These are phyloP conservation scores for Citrus maxima DNA, from an alignment of 345 rosid genomes.

Conservation along the genomic window DNA sequence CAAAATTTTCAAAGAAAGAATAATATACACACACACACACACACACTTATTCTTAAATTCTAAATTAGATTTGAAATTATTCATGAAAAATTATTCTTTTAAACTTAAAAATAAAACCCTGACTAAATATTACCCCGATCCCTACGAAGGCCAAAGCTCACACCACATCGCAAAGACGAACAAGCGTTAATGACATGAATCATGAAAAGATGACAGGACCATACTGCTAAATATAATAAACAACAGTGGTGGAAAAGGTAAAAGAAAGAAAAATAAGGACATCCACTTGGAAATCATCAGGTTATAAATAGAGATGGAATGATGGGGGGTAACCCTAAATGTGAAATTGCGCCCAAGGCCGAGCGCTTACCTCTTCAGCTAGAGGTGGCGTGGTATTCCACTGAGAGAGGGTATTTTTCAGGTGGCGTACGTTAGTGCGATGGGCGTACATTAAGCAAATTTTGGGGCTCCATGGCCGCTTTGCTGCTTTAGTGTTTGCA, in stretches of 20 bases:
- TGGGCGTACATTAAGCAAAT: constrained; percentile 38
- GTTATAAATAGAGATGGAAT: not conserved
- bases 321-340: too few relatives aligned
- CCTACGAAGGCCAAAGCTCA: too few relatives aligned
- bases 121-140: too few relatives aligned
- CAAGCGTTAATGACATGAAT: too few relatives aligned
- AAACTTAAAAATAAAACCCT: too few relatives aligned
- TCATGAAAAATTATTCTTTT: too few relatives aligned
- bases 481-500: constrained; percentile 37
- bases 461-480: constrained; percentile 43
- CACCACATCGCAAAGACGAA: too few relatives aligned
- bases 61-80: too few relatives aligned
- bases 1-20: too few relatives aligned
- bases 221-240: not conserved
- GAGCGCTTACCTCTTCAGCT: constrained; percentile 49
- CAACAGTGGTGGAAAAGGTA: not conserved
- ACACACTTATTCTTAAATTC: too few relatives aligned
- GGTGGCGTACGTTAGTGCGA: constrained; percentile 55
- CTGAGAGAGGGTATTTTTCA: constrained; percentile 30
- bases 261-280: not conserved
- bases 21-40: rapidly evolving
- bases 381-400: constrained; percentile 63
- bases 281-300: too few relatives aligned
- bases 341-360: constrained; percentile 37
- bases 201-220: too few relatives aligned